phyloP scores from a whole-genome alignment of 2,329 filamentous ascomycete genomes.

The Fusarium zealandicum region DNA sequence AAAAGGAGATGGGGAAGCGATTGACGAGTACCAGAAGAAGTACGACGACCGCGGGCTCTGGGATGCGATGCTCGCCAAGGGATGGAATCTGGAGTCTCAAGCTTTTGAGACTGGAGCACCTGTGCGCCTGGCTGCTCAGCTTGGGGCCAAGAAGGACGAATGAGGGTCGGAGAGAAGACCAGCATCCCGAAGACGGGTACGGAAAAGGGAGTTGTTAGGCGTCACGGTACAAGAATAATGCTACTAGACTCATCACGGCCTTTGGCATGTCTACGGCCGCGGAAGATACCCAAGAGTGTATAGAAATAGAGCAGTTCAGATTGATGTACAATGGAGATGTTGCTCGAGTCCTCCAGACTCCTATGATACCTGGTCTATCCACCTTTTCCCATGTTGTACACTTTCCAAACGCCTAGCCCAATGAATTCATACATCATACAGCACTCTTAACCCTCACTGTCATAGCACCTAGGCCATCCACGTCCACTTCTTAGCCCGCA shows the following conservation, averaged over 20 bases:
- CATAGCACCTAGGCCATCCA: constrained; percentile 53
- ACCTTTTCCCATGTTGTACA: constrained; percentile 33
- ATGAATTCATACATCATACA: constrained; percentile 35
- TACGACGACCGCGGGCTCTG: constrained; percentile 39
- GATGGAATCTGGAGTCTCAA: constrained; percentile 48
- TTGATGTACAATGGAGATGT: constrained; percentile 35
- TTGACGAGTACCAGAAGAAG: constrained; percentile 29
- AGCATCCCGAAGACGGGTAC: too few species aligned
- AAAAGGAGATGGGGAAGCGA: neutral
- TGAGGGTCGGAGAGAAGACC: constrained; percentile 14
- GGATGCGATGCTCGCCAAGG: constrained; percentile 38
- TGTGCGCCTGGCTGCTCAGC: constrained; percentile 41
- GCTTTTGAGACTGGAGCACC: constrained; percentile 49
- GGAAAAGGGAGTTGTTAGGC: neutral
- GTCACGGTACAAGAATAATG: neutral
- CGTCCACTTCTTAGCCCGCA: constrained; percentile 62
- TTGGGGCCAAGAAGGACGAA: constrained; percentile 38
- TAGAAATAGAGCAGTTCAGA: neutral
- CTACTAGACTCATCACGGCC: too few species aligned
- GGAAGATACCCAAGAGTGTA: neutral
- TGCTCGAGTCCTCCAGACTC: constrained; percentile 13
- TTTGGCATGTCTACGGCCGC: too few species aligned
- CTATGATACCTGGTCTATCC: constrained; percentile 1
- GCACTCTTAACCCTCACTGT: constrained; percentile 25
- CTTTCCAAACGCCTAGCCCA: constrained; percentile 38